Evolutionary conservation across 345 rosid genomes (phyloP).

Genomic region (Populus davidiana): DNA sequence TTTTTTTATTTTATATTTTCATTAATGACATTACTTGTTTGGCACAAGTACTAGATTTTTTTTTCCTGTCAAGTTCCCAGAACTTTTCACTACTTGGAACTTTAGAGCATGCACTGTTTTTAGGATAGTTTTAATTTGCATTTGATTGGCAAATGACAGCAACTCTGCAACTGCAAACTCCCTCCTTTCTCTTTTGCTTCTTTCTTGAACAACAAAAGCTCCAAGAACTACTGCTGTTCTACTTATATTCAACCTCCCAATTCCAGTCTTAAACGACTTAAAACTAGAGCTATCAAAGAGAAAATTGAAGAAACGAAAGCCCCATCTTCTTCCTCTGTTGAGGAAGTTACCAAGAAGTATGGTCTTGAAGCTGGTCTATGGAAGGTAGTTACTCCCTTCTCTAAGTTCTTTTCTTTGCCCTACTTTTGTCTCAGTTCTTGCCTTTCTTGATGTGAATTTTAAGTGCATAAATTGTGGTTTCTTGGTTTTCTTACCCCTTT

Average conservation of each 20-base stretch:
- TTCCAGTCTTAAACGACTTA: conserved; percentile 31
- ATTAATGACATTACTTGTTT: not conserved
- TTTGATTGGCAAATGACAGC: conserved; percentile 26
- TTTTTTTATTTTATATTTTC: not conserved
- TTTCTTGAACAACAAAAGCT: conserved; percentile 19
- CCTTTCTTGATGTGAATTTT: not conserved
- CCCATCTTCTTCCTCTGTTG: conserved; percentile 47
- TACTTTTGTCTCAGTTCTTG: not conserved
- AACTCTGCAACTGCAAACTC: conserved; percentile 33
- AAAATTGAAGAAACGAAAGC: conserved; percentile 37
- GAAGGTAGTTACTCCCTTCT: conserved; percentile 60
- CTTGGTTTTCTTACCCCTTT: not conserved
- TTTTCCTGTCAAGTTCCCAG: not conserved
- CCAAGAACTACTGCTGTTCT: conserved; percentile 14
- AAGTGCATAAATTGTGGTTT: not conserved
- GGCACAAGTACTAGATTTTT: not conserved
- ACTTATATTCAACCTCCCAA: conserved; percentile 25
- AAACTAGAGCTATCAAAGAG: conserved; percentile 40
- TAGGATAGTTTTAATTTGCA: too few relatives aligned
- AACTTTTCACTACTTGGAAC: not conserved
- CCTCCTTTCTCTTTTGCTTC: conserved; percentile 26
- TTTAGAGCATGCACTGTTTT: not conserved
- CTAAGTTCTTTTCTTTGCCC: not conserved
- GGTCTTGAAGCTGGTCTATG: conserved; percentile 93
- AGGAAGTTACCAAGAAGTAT: conserved; percentile 74